Conservation (phyloP, 2,329 filamentous ascomycete species). For the Alternaria rosae region DNA sequence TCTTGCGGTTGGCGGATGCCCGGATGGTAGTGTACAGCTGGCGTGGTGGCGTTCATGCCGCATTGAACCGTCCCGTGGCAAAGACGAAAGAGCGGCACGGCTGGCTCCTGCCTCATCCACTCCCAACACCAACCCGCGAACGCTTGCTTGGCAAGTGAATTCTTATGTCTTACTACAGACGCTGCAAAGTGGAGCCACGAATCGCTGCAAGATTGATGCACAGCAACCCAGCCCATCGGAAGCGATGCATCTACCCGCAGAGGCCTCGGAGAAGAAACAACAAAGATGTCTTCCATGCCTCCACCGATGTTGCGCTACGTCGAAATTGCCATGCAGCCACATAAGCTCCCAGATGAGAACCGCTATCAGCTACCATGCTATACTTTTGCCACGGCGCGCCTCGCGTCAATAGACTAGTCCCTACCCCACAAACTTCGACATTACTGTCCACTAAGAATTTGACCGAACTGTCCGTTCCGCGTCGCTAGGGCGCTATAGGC, state of each 20-base stretch:
- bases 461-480: not conserved
- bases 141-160: not conserved
- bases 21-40: not conserved
- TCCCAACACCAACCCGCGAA: not conserved
- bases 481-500: not conserved
- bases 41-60: slow-evolving; percentile 1
- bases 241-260: not conserved
- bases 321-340: not conserved
- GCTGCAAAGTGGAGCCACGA: not conserved
- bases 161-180: not conserved
- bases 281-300: not conserved
- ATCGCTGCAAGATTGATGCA: slow-evolving; percentile 5
- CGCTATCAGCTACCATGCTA: not conserved
- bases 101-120: not conserved
- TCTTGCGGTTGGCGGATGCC: not conserved
- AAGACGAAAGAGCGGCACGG: slow-evolving; percentile 8
- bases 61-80: not conserved
- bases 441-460: slow-evolving; percentile 1
- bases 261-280: not conserved
- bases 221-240: slow-evolving; percentile 1
- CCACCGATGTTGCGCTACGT: not conserved
- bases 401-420: slow-evolving; percentile 4
- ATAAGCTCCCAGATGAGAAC: not conserved
- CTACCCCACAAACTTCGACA: slow-evolving; percentile 1
- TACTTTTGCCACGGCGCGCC: slow-evolving; percentile 3